Evolutionary conservation across 768 basidiomycete genomes (phyloP).

Genomic region (Rhodocollybia butyracea): DNA sequence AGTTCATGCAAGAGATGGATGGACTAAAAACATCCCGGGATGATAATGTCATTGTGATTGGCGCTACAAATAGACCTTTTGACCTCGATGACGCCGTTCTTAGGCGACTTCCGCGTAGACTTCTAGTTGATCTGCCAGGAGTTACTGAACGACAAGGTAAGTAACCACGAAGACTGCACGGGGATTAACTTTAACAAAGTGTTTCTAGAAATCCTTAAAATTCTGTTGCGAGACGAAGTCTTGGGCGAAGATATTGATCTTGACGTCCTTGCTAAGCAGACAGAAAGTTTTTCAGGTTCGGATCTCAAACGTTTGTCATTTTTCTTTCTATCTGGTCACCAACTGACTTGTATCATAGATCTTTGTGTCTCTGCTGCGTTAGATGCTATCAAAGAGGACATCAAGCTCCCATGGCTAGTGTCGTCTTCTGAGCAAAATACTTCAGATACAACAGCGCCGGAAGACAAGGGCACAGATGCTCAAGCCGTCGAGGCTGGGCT

Average conservation of each 20-base stretch:
- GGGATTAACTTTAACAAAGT: constrained; percentile 6
- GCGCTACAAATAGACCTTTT: constrained; percentile 91
- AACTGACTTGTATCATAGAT: constrained; percentile 44
- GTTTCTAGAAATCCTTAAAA: constrained; percentile 75
- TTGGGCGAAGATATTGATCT: constrained; percentile 65
- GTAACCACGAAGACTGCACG: constrained; percentile 61
- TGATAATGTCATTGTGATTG: constrained; percentile 84
- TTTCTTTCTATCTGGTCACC: not conserved
- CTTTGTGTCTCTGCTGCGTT: constrained; percentile 90
- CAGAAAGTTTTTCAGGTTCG: constrained; percentile 89
- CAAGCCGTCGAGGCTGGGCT: not conserved
- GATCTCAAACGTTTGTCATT: constrained; percentile 82
- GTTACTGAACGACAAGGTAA: constrained; percentile 81
- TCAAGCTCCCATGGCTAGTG: constrained; percentile 73
- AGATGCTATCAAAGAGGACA: constrained; percentile 84
- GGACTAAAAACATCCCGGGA: constrained; percentile 79
- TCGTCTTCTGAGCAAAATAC: constrained; percentile 8
- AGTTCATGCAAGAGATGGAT: constrained; percentile 98
- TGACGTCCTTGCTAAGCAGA: constrained; percentile 58
- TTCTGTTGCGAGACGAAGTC: constrained; percentile 78
- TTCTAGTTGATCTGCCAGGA: constrained; percentile 88
- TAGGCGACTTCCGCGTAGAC: constrained; percentile 78
- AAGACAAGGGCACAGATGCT: not conserved
- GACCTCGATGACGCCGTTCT: constrained; percentile 91
- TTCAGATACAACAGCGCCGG: not conserved